These are phyloP conservation scores for Cladophialophora psammophila DNA, from an alignment of 2,329 filamentous ascomycete genomes.

Conservation along the genomic window DNA sequence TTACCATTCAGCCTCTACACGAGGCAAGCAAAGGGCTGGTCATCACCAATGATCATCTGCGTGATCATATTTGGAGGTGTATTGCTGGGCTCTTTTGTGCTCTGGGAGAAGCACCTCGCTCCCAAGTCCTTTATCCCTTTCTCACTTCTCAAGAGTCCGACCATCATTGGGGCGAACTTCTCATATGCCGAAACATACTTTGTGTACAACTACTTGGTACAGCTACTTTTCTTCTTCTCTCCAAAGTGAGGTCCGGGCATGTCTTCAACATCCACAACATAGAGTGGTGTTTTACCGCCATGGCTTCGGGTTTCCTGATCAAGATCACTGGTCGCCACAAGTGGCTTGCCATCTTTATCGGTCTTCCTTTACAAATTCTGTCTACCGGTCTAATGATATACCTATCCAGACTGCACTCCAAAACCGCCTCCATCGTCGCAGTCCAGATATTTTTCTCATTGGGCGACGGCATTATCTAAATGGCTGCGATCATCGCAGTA, in stretches of 20 bases:
- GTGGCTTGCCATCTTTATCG: too few relatives aligned
- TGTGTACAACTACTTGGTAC: conserved; percentile 42
- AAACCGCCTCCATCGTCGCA: too few relatives aligned
- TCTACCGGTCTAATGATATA: too few relatives aligned
- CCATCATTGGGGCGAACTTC: conserved; percentile 30
- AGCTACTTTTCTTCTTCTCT: conserved; percentile 42
- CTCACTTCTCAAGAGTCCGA: conserved; percentile 47
- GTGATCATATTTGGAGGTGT: conserved; percentile 62
- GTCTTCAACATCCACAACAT: conserved; percentile 59
- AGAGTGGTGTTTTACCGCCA: conserved; percentile 35
- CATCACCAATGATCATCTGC: conserved; percentile 55
- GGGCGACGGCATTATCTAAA: too few relatives aligned
- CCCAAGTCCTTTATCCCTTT: conserved; percentile 63
- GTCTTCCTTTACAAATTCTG: too few relatives aligned
- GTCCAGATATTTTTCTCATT: too few relatives aligned
- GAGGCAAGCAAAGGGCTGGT: conserved; percentile 50
- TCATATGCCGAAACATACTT: conserved; percentile 29
- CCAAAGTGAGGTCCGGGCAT: conserved; percentile 31
- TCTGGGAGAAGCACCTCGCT: conserved; percentile 63
- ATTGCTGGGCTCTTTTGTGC: conserved; percentile 60
- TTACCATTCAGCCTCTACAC: conserved; percentile 67
- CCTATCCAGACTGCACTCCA: too few relatives aligned
- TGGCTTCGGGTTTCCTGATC: too few relatives aligned
- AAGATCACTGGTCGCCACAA: too few relatives aligned
- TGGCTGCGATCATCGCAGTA: too few relatives aligned